Conservation (phyloP, 139 green algal species). For the Chlorella sp. region DNA sequence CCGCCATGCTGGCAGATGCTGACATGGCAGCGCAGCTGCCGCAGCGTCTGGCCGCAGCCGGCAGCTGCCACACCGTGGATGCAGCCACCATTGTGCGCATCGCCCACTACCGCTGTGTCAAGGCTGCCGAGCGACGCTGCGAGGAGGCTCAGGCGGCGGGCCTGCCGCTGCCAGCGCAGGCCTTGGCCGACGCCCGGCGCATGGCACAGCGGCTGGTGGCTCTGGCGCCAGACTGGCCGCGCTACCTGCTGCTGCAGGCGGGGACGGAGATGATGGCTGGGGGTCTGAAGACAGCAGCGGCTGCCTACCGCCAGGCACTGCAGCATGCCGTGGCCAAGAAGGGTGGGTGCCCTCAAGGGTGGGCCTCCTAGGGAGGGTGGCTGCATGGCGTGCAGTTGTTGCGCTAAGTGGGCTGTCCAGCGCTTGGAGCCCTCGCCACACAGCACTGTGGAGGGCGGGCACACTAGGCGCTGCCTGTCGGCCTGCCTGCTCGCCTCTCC, state of each 20-base stretch:
- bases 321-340: not conserved
- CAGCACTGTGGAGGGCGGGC: not conserved
- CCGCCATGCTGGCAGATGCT: not conserved
- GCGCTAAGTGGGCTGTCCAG: not conserved
- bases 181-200: not conserved
- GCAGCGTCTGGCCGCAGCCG: not conserved
- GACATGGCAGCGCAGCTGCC: not conserved
- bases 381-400: not conserved
- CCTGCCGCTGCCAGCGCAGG: not conserved
- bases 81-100: not conserved
- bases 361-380: not conserved
- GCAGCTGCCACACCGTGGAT: not conserved
- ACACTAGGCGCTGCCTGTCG: not conserved
- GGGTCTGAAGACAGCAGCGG: not conserved
- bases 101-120: not conserved
- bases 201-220: not conserved
- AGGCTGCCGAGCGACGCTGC: not conserved
- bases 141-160: not conserved
- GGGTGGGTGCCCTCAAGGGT: not conserved
- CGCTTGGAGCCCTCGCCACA: too few species aligned
- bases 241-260: constrained; percentile 7
- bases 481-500: not conserved
- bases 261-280: not conserved
- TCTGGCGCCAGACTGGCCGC: not conserved
- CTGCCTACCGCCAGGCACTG: not conserved